A percentile compares a stretch with the other conserved stretches of the same genome.
phyloP scores from a whole-genome alignment of 1,284 basidiomycete genomes.

The Microbotryomycetes sp. region DNA sequence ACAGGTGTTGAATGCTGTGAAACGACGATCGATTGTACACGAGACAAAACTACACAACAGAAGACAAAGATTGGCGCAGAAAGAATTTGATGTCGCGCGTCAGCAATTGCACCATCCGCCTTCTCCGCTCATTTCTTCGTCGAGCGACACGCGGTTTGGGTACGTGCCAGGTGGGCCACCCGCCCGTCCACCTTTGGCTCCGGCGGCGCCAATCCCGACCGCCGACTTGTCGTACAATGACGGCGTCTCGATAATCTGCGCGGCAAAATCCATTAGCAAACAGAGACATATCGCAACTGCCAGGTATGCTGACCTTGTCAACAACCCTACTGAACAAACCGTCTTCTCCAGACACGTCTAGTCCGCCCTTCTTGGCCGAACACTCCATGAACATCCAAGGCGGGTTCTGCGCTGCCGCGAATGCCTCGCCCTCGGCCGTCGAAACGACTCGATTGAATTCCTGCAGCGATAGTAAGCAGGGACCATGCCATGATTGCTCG shows the following conservation, averaged over 20 bases:
- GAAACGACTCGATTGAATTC: constrained; percentile 84
- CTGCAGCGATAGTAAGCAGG: constrained; percentile 42
- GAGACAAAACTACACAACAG: too few species aligned
- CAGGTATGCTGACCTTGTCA: constrained; percentile 44
- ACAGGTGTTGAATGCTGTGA: too few species aligned
- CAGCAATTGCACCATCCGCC: constrained; percentile 27
- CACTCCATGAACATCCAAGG: constrained; percentile 42
- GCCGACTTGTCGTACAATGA: constrained; percentile 37
- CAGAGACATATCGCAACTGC: too few species aligned
- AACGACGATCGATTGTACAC: too few species aligned
- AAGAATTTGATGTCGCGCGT: not conserved
- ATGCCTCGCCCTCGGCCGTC: constrained; percentile 66
- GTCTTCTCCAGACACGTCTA: constrained; percentile 53
- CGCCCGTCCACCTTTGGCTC: not conserved
- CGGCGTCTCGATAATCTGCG: constrained; percentile 43
- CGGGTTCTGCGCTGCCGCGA: constrained; percentile 71
- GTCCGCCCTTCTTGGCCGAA: constrained; percentile 67
- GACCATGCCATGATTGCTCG: not conserved
- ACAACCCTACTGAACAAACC: constrained; percentile 77
- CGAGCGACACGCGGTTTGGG: constrained; percentile 15
- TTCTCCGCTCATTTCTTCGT: constrained; percentile 17
- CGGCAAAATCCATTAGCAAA: fast-evolving
- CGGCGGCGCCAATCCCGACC: not conserved
- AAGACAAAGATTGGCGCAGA: too few species aligned
- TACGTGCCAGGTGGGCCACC: constrained; percentile 17